Evolutionary conservation across 208 protist species (phyloP), one percentile per base, ranked within the genome.

Genomic region (Leishmania aethiopica): DNA sequence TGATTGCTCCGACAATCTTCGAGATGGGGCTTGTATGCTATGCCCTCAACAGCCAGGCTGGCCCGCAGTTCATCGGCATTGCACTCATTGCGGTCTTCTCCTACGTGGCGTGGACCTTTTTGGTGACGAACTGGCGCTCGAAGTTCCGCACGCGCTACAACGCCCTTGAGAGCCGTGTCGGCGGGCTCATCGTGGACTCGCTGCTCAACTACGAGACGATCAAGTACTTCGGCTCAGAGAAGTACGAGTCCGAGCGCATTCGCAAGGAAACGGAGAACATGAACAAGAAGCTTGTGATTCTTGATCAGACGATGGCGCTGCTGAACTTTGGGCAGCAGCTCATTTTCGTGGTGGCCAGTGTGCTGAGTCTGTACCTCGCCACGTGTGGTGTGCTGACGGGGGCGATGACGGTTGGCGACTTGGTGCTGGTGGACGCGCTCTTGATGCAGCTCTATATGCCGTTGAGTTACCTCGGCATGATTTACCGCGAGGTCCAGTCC

Each of bases 391-490:
- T 98, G 49, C 42, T 97, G 17, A 77, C 91, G 7, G 96, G 95
- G 55, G 82, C 88, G 32, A 94, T 98, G 94, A 97, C 93, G 15
- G 94, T 99, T n/a, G 97, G 98, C 40, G 98, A 99, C 81, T 92
- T 99, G 71, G 97, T 99, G 45, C 86, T 99, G 17, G 92, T 99
- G 6, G 96, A 99, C 82, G 92, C 94, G 32, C 92, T 99, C 37
- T 85, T 99, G 3, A 89, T 99, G 85, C 98, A 99, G 90, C 93
- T 99, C 25, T 99, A 98, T 84, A 92, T 96, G 78, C 99, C 99
- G n/a, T 93, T 99, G n/a, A 99, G 98, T 85, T 99, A 94, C 83
- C 92, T 99, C 45, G 98, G 98, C 75, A 98, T 97, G 83, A 95
- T 99, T 53, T 99, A 99, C 86, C 91, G 98, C 42, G 96, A 98